Conservation (phyloP, 306 rosid genomes). For the Castanea mollissima region DNA sequence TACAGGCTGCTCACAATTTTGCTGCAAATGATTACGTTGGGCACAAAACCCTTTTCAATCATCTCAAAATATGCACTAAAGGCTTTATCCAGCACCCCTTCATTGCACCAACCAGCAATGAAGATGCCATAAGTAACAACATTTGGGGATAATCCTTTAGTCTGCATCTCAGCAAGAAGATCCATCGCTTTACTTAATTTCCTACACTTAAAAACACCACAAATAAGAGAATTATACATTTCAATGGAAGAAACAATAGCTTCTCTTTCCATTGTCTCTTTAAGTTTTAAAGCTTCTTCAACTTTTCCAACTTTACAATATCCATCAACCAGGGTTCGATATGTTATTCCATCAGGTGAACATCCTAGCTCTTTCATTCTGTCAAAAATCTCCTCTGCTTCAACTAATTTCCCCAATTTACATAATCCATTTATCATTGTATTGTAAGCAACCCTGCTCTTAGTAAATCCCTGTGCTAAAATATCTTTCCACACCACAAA, state of each 20-base stretch:
- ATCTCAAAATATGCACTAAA: constrained; percentile 61
- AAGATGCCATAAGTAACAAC: constrained; percentile 72
- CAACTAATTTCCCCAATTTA: constrained; percentile 68
- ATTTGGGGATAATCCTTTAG: constrained; percentile 56
- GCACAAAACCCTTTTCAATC: constrained; percentile 57
- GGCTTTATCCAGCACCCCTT: constrained; percentile 71
- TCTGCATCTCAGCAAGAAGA: constrained; percentile 67
- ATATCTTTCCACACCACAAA: constrained; percentile 60
- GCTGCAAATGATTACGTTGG: constrained; percentile 59
- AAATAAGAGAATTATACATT: constrained; percentile 82
- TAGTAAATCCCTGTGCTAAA: constrained; percentile 53
- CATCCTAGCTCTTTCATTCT: constrained; percentile 80
- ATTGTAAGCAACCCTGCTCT: constrained; percentile 56
- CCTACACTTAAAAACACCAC: constrained; percentile 59
- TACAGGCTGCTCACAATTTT: constrained; percentile 76
- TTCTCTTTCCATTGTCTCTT: constrained; percentile 55
- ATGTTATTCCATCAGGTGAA: constrained; percentile 69
- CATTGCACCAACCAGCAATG: constrained; percentile 81
- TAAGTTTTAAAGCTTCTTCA: constrained; percentile 61
- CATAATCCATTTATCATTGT: constrained; percentile 75
- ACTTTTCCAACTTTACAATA: constrained; percentile 64
- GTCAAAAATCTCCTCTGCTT: constrained; percentile 58
- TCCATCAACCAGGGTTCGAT: constrained; percentile 63
- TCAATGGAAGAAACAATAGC: constrained; percentile 51
- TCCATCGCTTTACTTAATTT: constrained; percentile 38